Percentiles rank a stretch among this genome's conserved stretches.
Conservation (phyloP, 495 filamentous ascomycete species). For the Hyaloscypha variabilis region DNA sequence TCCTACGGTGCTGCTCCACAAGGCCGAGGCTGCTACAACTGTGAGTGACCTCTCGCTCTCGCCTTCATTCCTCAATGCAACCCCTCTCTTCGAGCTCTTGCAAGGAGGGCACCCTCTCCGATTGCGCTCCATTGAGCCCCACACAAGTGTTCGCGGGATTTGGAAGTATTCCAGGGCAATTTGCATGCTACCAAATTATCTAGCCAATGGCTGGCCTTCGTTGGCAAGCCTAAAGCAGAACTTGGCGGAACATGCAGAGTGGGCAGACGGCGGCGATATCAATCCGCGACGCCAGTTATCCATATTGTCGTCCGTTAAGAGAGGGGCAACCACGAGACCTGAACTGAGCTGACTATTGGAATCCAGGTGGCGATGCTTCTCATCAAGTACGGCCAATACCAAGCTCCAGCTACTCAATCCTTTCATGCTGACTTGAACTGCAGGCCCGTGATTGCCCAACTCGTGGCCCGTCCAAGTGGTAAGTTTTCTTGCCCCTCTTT, state of each 20-base stretch:
- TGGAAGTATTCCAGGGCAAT: neutral
- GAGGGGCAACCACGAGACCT: neutral
- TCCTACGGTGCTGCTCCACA: conserved; percentile 34
- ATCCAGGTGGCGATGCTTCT: conserved; percentile 70
- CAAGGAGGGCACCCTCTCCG: neutral
- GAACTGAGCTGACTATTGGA: conserved; percentile 26
- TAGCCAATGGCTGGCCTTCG: conserved; percentile 5
- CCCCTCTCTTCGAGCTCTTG: neutral
- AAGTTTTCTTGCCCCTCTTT: conserved; percentile 32
- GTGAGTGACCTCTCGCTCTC: conserved; percentile 53
- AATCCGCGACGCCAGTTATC: neutral
- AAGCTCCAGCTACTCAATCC: neutral
- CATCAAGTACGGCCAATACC: conserved; percentile 59
- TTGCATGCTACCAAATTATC: conserved; percentile 6
- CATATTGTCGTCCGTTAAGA: neutral
- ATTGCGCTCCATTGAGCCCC: neutral
- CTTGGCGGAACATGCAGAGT: neutral
- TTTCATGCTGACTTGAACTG: conserved; percentile 20
- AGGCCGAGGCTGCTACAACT: conserved; percentile 76
- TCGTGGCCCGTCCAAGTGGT: conserved; percentile 91
- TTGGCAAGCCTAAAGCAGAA: conserved; percentile 2
- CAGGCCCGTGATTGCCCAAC: conserved; percentile 86
- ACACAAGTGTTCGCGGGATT: neutral
- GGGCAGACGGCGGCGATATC: neutral
- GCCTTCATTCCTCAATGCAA: conserved; percentile 25